Evolutionary conservation across 305 asterid species (phyloP), one percentile per base, ranked within the genome.

Genomic region (Petunia hybrid): DNA sequence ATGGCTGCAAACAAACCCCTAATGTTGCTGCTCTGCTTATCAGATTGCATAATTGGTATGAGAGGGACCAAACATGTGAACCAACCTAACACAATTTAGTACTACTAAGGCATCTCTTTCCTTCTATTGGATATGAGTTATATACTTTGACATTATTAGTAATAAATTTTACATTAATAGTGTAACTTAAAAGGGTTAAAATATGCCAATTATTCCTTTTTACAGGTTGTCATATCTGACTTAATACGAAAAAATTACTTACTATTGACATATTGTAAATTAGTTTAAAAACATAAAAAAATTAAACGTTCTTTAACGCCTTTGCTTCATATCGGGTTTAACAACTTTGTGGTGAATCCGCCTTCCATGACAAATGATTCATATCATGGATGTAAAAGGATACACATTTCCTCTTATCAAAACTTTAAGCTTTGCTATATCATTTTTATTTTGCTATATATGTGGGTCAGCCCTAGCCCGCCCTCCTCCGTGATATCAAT

Each of bases 41-140:
- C 16, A 16, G 5, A 45, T 69, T 35, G 12, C 22, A 48, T 71
- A 12, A 48, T 48, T 71, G 35, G 3, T 60, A 22, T 16, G 59
- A 16, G 57, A 69, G 57, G 5, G 22, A 69, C 39, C 78, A 71
- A 46, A 71, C 62, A 71, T 71, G 78, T 48, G 78, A 71, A 48
- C 35, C 12, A 48, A 12, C 78, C 78, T 71, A 71, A 71, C 61
- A 48, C 31, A 35, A 48, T 48, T 48, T 71, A 46, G 5, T 48
- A n/a, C 12, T 71, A 6, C 77, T 70, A 31, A 71, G 43, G 39
- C 62, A 12, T 48, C 13, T 3, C 77, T 31, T 46, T 31, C 57
- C 41, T 70, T 70, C 31, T 8, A 2, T 8, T 4, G 31, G 31
- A 22, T 22, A 22, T 22, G 31, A 22, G 31, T 22, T 22, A 22